Evolutionary conservation across 2,329 filamentous ascomycete genomes (phyloP).

Genomic region (Harringtonia aguacate): DNA sequence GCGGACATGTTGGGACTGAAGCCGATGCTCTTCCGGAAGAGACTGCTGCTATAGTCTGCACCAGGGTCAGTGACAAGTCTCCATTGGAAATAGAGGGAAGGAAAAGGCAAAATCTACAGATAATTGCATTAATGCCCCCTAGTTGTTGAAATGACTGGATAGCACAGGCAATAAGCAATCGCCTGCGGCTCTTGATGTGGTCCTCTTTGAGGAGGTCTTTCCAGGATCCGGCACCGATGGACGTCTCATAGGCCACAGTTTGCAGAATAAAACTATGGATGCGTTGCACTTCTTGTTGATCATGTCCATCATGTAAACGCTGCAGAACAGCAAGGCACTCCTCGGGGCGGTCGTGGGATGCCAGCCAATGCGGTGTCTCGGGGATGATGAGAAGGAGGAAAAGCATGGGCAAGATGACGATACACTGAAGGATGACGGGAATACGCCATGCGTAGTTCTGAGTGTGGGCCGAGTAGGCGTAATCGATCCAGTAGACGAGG

Average conservation of each 20-base stretch:
- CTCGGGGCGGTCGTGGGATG: constrained; percentile 21
- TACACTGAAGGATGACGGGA: constrained; percentile 28
- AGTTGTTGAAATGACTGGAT: neutral
- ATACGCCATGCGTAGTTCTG: too few relatives aligned
- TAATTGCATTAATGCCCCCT: constrained; percentile 3
- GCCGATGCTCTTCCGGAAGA: constrained; percentile 12
- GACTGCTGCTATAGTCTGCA: constrained; percentile 13
- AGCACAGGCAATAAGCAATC: too few relatives aligned
- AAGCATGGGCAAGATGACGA: constrained; percentile 26
- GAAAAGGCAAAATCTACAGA: too few relatives aligned
- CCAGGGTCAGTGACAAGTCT: too few relatives aligned
- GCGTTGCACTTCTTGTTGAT: neutral
- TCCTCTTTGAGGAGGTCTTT: too few relatives aligned
- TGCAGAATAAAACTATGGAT: too few relatives aligned
- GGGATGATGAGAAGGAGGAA: constrained; percentile 20
- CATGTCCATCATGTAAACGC: constrained; percentile 14
- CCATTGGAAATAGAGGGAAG: too few relatives aligned
- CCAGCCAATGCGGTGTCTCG: constrained; percentile 31
- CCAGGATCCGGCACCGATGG: neutral
- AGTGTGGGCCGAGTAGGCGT: constrained; percentile 23
- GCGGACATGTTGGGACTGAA: constrained; percentile 9
- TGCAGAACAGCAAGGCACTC: constrained; percentile 21
- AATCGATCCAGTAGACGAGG: constrained; percentile 20
- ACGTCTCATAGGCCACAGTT: too few relatives aligned
- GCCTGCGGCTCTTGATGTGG: too few relatives aligned